Evolutionary conservation across 345 rosid genomes (phyloP).

Genomic region (Leavenworthia alabamica): DNA sequence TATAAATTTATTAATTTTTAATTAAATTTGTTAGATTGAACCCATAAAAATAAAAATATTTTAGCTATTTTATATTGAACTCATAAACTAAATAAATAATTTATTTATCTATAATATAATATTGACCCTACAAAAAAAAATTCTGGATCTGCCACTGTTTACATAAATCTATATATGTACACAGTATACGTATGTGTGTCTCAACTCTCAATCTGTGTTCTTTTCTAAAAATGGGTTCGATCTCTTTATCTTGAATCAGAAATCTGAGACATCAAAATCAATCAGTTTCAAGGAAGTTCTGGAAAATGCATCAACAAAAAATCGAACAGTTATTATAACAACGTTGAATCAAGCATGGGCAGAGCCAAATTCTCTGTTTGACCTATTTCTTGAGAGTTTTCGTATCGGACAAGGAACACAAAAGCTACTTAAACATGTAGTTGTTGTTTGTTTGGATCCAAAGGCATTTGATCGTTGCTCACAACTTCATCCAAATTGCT

Average conservation of each 20-base stretch:
- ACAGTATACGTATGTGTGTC: neutral
- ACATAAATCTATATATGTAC: no score
- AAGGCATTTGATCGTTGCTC: constrained; percentile 49
- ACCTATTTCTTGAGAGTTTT: constrained; percentile 55
- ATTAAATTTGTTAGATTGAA: no score
- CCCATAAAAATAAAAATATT: no score
- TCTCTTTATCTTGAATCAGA: no score
- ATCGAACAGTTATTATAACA: constrained; percentile 56
- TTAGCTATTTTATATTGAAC: no score
- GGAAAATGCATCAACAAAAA: constrained; percentile 20
- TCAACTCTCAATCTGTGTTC: neutral
- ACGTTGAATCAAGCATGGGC: constrained; percentile 68
- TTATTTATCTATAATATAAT: no score
- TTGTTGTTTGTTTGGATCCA: constrained; percentile 46
- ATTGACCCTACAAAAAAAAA: no score
- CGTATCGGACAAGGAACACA: constrained; percentile 40
- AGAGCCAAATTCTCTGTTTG: constrained; percentile 47
- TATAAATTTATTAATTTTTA: no score
- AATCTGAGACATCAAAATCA: constrained; percentile 2
- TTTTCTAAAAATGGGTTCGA: neutral
- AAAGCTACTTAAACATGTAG: constrained; percentile 40
- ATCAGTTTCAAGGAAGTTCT: constrained; percentile 28
- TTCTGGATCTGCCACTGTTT: no score
- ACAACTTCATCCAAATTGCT: constrained; percentile 43
- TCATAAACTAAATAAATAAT: no score